Evolutionary conservation across 2,329 filamentous ascomycete species (phyloP), one percentile per base, ranked within the genome.

Genomic region (Talaromyces verruculosus): DNA sequence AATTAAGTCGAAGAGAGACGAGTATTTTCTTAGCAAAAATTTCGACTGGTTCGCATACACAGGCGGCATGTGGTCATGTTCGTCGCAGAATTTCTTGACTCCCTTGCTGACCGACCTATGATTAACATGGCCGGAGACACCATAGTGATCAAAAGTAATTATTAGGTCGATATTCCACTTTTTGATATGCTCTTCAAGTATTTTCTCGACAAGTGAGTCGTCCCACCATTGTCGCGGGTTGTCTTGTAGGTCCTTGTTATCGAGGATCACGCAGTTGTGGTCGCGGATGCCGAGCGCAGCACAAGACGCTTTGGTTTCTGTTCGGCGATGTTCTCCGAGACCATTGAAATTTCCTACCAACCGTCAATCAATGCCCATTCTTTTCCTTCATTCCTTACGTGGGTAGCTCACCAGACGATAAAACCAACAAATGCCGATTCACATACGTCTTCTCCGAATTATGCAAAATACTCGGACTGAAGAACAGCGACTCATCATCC

Each of bases 151-250:
- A 65, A 81, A 80, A 0, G 78, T 81, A 60, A 80, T 73, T 61
- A 81, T 79, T 76, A 76, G 73, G 66, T 80, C 78, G 49, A 78
- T 71, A 5, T 78, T 67, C 78, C 79, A 80, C 63, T 74, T 75
- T 22, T 70, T 59, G 19, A 80, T 75, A 55, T 80, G 72, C 28
- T 76, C 69, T 55, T 72, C 71, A 15, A 80, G 71, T 3, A 77
- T 71, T 10, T 69, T 64, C 30, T 75, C 70, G 59, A 80, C 76
- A 5, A 75, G 67, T 0, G 72, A 67, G 5, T 77, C 75, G 19
- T 78, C 69, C 78, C 78, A 80, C 78, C 78, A 80, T 39, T 72
- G 67, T 30, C 67, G 73, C 13, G 78, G 79, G 55, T 79, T 75
- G 68, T 80, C 77, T 63, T 79, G 79, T 33, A 80, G 71, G 8